phyloP scores from a whole-genome alignment of 2,329 filamentous ascomycete genomes.

The Pyrenophora seminiperda region DNA sequence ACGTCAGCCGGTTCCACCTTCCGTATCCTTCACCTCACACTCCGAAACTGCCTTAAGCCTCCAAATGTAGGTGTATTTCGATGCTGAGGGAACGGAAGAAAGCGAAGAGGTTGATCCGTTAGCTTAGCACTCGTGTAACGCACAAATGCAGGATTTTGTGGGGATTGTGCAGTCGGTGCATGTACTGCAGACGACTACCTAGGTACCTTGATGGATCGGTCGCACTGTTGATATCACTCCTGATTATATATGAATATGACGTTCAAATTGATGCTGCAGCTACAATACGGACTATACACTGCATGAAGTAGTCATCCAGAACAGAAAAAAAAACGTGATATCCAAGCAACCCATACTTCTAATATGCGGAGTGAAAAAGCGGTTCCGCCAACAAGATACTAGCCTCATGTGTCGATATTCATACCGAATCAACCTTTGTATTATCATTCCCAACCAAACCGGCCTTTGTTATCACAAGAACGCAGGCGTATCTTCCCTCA shows the following conservation, averaged over 20 bases:
- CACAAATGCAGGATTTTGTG: no score
- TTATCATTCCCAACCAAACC: no score
- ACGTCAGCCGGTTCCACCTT: constrained; percentile 9
- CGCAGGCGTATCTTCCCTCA: constrained; percentile 32
- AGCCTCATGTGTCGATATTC: neutral
- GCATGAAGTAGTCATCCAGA: neutral
- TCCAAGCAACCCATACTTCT: neutral
- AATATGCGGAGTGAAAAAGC: neutral
- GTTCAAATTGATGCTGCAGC: neutral
- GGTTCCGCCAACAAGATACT: no score
- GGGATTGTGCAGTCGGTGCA: no score
- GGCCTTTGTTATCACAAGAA: constrained; percentile 18
- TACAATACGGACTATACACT: neutral
- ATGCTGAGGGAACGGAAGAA: no score
- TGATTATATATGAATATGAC: neutral
- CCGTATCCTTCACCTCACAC: neutral
- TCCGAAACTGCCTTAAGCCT: no score
- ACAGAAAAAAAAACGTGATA: neutral
- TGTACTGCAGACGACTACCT: no score
- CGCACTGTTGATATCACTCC: no score
- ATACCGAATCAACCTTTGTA: neutral
- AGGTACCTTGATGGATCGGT: no score
- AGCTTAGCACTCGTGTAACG: no score
- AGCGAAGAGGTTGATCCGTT: no score
- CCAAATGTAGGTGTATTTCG: no score